Evolutionary conservation across 768 basidiomycete genomes (phyloP).

Genomic region (Rhodotorula babjevae): DNA sequence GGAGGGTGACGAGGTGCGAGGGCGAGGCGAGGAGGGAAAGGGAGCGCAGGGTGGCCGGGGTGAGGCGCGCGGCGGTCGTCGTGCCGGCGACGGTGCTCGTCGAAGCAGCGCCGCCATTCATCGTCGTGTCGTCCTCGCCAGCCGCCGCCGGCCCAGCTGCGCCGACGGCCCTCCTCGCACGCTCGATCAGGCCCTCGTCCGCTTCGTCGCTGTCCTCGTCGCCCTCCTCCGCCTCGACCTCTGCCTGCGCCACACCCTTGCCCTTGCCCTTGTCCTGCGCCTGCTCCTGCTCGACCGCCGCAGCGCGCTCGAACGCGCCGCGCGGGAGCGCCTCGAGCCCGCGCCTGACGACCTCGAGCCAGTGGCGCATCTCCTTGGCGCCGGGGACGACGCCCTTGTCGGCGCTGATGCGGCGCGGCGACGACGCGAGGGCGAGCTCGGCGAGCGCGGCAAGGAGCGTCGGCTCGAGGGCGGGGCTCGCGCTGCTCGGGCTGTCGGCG

Average conservation of each 20-base stretch:
- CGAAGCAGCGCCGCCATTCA: not conserved
- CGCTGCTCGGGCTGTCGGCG: too few relatives aligned
- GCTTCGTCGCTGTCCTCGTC: conserved; percentile 4
- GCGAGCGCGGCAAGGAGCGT: conserved; percentile 25
- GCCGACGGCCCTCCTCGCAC: not conserved
- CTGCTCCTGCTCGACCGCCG: too few relatives aligned
- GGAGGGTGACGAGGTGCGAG: conserved; percentile 18
- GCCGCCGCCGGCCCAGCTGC: not conserved
- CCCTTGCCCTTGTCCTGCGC: not conserved
- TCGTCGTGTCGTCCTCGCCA: not conserved
- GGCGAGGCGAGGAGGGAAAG: conserved; percentile 7
- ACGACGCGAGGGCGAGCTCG: not conserved
- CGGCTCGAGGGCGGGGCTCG: not conserved
- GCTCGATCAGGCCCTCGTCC: not conserved
- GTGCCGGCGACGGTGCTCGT: not conserved
- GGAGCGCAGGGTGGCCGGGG: conserved; percentile 2
- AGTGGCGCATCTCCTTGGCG: not conserved
- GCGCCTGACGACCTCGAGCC: not conserved
- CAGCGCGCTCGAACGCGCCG: not conserved
- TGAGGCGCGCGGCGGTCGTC: not conserved
- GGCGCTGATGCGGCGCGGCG: not conserved
- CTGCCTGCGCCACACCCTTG: not conserved
- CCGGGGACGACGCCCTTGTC: not conserved
- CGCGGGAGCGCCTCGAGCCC: conserved; percentile 15
- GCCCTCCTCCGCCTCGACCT: not conserved